Conservation (phyloP, 139 green algal species). For the Micractinium conductrix region DNA sequence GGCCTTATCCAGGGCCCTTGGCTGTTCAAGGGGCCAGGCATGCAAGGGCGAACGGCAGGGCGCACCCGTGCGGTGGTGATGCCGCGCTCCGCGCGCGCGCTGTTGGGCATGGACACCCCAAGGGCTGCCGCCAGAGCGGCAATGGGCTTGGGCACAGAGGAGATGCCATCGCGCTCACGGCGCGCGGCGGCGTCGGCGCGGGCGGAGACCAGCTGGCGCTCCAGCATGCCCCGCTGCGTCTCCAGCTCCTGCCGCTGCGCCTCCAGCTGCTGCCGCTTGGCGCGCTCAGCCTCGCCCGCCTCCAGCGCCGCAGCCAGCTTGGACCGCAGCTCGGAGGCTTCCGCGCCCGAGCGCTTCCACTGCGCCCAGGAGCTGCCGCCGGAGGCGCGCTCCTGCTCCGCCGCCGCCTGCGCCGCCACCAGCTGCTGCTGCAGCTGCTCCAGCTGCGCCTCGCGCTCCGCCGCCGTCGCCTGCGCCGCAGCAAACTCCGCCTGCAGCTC, state of each 20-base stretch:
- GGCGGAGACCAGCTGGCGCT: neutral
- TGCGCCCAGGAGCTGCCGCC: neutral
- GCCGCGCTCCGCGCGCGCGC: neutral
- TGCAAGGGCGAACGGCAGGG: too few species aligned
- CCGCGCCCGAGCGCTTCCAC: neutral
- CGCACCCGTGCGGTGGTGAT: neutral
- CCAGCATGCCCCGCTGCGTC: neutral
- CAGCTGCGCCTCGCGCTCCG: slow-evolving; percentile 9
- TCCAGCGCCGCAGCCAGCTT: neutral
- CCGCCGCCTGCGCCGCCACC: neutral
- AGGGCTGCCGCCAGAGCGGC: neutral
- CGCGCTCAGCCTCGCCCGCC: neutral
- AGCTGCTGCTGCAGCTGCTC: neutral
- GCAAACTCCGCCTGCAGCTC: neutral
- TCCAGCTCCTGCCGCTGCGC: slow-evolving; percentile 1
- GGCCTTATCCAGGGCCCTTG: too few species aligned
- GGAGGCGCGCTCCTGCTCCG: neutral
- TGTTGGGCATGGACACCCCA: neutral
- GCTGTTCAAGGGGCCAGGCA: too few species aligned
- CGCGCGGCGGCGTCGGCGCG: neutral
- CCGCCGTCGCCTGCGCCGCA: neutral
- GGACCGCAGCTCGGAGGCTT: neutral
- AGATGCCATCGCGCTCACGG: neutral
- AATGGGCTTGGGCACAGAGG: slow-evolving; percentile 11
- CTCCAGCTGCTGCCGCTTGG: neutral